Evolutionary conservation across 768 basidiomycete genomes (phyloP), one percentile per base, ranked within the genome.

Genomic region (Russula dissimulans): DNA sequence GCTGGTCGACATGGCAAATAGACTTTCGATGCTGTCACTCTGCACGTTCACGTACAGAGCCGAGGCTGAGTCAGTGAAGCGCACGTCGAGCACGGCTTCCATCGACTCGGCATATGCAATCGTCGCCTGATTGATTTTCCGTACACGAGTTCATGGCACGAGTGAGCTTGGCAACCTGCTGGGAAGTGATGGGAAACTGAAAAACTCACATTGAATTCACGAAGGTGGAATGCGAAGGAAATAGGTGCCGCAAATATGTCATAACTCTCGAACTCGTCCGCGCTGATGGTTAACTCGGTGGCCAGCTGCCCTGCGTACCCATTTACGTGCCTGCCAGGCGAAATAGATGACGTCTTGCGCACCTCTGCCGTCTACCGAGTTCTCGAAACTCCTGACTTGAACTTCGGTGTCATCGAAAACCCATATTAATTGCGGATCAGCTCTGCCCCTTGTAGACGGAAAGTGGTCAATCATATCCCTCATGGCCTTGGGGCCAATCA

Each of bases 381-480:
- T 81, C 65, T 88, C 86, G 5, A 82, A 74, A 66, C 83, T 91
- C 66, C 80, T 84, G 31, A 92, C 78, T 26, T 77, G 76, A 2
- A 91, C 84, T 45, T 91, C 86, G 0, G 75, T 72, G 53, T 84
- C 79, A 18, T 77, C 78, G 67, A 93, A 91, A n/a, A 74, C 81
- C 91, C 91, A 93, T 5, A 88, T 78, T 17, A 93, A 78, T 67
- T 89, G 86, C 32, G 89, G 87, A 65, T 93, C 91, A 11, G 78
- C 79, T 66, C 84, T 86, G 11, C 83, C 82, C 63, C 80, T 83
- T 11, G 81, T 74, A 22, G 80, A 72, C 0, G 87, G 83, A 63
- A 93, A 93, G 69, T 91, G 89, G 49, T 92, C 91, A 22, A 91
- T 78, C 70, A 92, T 82, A 66, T 89, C 88, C 68, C 79, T 84